Evolutionary conservation across 768 basidiomycete species (phyloP).

Genomic region (Chalciporus pseudorubinellus): DNA sequence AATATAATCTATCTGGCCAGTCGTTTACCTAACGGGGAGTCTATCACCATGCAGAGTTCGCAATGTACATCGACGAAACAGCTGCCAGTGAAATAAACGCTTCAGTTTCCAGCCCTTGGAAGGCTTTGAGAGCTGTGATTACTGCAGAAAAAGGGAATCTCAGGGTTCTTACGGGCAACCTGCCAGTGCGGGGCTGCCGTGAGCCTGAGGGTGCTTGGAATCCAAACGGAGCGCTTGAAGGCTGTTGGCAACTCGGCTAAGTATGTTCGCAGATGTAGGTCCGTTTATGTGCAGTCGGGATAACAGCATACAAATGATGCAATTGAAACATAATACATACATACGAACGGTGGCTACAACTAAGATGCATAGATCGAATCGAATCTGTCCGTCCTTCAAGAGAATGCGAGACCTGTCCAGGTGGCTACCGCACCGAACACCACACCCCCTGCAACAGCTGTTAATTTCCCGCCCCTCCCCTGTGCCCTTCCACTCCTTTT

Average conservation of each 20-base stretch:
- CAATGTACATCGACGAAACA: too few species aligned
- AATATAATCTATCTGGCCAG: background rate
- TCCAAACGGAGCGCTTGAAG: too few species aligned
- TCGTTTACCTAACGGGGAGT: slow-evolving; percentile 1
- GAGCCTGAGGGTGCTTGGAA: too few species aligned
- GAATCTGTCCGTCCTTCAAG: slow-evolving; percentile 25
- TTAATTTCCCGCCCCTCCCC: slow-evolving; percentile 31
- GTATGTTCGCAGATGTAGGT: background rate
- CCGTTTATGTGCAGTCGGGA: background rate
- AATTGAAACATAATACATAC: slow-evolving; percentile 1
- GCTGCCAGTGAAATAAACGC: too few species aligned
- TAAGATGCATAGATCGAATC: background rate
- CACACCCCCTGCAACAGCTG: slow-evolving; percentile 53
- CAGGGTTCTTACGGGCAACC: too few species aligned
- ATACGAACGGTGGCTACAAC: background rate
- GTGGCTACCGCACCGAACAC: slow-evolving; percentile 60
- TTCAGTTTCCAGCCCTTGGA: too few species aligned
- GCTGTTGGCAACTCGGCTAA: too few species aligned
- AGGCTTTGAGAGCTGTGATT: too few species aligned
- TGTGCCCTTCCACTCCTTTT: slow-evolving; percentile 18
- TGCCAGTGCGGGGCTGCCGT: too few species aligned
- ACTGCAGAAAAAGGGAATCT: too few species aligned
- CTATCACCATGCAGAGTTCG: too few species aligned
- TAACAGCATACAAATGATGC: background rate
- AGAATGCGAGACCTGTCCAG: slow-evolving; percentile 57